phyloP scores from a whole-genome alignment of 768 basidiomycete genomes.

The Kwoniella europaea region DNA sequence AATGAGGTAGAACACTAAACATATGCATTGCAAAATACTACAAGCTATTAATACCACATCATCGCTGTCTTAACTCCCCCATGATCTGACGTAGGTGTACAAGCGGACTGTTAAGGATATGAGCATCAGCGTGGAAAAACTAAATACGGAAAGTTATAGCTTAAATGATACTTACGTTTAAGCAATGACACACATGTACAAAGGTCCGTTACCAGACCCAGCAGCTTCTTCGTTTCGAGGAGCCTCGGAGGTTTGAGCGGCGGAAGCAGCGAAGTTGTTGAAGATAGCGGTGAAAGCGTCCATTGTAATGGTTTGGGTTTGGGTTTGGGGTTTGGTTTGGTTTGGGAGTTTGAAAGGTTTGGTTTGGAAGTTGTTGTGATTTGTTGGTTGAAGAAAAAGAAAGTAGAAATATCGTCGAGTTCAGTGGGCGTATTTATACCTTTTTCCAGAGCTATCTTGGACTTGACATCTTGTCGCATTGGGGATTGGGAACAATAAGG shows the following conservation, averaged over 20 bases:
- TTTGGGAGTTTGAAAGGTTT: background rate
- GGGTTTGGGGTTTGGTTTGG: slow-evolving; percentile 19
- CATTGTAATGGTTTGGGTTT: slow-evolving; percentile 44
- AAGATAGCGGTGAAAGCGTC: slow-evolving; percentile 42
- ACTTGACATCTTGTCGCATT: background rate
- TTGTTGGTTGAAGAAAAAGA: slow-evolving; percentile 11
- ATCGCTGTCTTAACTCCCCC: too few species aligned
- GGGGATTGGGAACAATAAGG: background rate
- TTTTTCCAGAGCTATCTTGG: too few species aligned
- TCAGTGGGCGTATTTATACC: too few species aligned
- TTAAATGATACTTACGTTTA: background rate
- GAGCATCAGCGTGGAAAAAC: too few species aligned
- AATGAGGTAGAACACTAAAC: too few species aligned
- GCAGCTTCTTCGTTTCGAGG: slow-evolving; percentile 32
- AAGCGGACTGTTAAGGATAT: too few species aligned
- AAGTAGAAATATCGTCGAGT: too few species aligned
- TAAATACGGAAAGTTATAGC: too few species aligned
- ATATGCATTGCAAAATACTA: too few species aligned
- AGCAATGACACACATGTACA: slow-evolving; percentile 39
- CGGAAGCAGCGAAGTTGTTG: slow-evolving; percentile 21
- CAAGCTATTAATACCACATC: too few species aligned
- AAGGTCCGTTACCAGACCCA: background rate
- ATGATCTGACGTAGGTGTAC: too few species aligned
- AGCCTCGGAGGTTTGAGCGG: slow-evolving; percentile 21
- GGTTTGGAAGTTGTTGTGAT: slow-evolving; percentile 1